phyloP scores from a whole-genome alignment of 495 filamentous ascomycete genomes.

The Penicillium odoratum region DNA sequence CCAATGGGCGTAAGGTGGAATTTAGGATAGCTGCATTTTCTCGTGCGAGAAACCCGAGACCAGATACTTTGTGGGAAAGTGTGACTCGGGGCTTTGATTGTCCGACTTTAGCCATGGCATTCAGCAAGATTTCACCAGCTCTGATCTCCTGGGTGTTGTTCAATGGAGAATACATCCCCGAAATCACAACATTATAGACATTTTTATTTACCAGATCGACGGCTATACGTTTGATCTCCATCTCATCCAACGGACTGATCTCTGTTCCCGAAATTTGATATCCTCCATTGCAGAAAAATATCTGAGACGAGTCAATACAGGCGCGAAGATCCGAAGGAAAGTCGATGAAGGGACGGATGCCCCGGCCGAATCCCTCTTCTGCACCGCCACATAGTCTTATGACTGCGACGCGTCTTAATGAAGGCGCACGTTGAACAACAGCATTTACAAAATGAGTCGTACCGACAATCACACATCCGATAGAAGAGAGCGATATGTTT shows the following conservation, averaged over 20 bases:
- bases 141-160: slow-evolving; percentile 30
- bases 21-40: slow-evolving; percentile 58
- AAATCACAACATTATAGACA: slow-evolving; percentile 52
- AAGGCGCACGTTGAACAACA: slow-evolving; percentile 51
- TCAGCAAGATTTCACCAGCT: slow-evolving; percentile 13
- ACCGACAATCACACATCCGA: slow-evolving; percentile 59
- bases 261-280: slow-evolving; percentile 25
- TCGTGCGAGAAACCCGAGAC: slow-evolving; percentile 49
- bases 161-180: slow-evolving; percentile 59
- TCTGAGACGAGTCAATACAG: slow-evolving; percentile 24
- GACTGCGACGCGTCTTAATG: slow-evolving; percentile 52
- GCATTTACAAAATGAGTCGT: slow-evolving; percentile 67
- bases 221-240: slow-evolving; percentile 14
- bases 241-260: slow-evolving; percentile 21
- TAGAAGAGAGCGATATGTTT: slow-evolving; percentile 34
- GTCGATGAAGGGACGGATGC: slow-evolving; percentile 53
- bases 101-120: background rate
- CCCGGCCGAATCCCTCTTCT: slow-evolving; percentile 47
- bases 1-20: slow-evolving; percentile 46
- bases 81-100: slow-evolving; percentile 17
- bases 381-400: slow-evolving; percentile 48
- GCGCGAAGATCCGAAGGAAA: slow-evolving; percentile 35
- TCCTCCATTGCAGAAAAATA: slow-evolving; percentile 24
- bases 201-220: slow-evolving; percentile 10
- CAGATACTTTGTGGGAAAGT: slow-evolving; percentile 44